Base-by-base conservation (phyloP, 1,284 basidiomycete species). In the Omphalotus olearius region DNA sequence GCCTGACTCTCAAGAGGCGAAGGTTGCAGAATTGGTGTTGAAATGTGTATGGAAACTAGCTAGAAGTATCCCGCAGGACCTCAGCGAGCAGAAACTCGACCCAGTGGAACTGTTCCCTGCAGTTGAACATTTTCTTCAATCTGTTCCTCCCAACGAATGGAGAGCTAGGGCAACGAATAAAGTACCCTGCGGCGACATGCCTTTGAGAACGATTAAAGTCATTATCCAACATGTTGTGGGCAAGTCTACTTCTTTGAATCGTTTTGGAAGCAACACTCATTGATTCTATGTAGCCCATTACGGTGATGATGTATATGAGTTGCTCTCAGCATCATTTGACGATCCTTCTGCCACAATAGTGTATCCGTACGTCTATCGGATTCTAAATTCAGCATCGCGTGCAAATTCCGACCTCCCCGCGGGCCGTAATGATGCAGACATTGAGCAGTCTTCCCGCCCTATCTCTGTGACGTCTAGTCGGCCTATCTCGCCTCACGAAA, bases 1-100 rank as follows among this genome's bases (percentile, higher is more conserved):
- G 40, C 63, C 78, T 1, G 85, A 91, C 42, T 85, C 89, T 2
- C 86, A 89, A 59, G 85, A 91, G 60, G 83, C 93, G 1, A 92
- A 91, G 63, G 93, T 98, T 45, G 94, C 95, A 6, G 97, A 99
- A 67, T 78, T 99, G 28, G 91, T 99, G 26, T 76, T 99, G 61
- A 99, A 99, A 75, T 99, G 97, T 68, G 83, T 99, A 30, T 99
- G 97, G 97, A 99, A 99, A 71, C 75, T 98, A 49, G 94, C 94
- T 7, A 83, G 96, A 59, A 93, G 92, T 58, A 91, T 98, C 43
- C 93, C 94, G 13, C 88, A 93, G 60, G 93, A 96, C 65, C 76
- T 99, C 42, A 81, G 82, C 57, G 89, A 93, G 50, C 76, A 82
- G 5, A 77, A 83, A 25, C 75, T 99, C 41, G 88, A 93, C 64